Evolutionary conservation across 208 protist genomes (phyloP).

Genomic region (Trypanosoma platydactyli): DNA sequence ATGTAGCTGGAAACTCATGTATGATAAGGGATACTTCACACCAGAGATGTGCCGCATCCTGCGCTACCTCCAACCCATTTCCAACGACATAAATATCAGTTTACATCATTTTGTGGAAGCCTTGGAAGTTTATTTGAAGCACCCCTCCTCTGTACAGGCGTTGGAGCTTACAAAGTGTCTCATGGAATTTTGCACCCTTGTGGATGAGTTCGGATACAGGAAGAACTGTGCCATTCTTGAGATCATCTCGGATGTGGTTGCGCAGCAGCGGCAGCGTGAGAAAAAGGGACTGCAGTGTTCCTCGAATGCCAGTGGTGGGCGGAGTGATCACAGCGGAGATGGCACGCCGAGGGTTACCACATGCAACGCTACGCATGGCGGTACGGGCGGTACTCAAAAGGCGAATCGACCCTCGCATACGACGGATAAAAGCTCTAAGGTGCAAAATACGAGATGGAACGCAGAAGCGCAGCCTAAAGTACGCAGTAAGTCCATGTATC

Average conservation of each 20-base stretch:
- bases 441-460: too few species aligned
- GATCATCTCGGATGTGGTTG: constrained; percentile 41
- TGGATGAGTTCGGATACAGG: constrained; percentile 46
- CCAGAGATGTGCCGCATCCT: constrained; percentile 60
- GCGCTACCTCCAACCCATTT: constrained; percentile 59
- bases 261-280: background rate
- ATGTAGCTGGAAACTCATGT: constrained; percentile 77
- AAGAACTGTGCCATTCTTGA: constrained; percentile 55
- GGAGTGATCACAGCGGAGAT: too few species aligned
- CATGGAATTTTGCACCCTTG: constrained; percentile 63
- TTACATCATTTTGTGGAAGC: constrained; percentile 57
- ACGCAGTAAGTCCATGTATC: too few species aligned
- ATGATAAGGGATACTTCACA: constrained; percentile 79
- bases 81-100: constrained; percentile 48
- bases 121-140: constrained; percentile 50
- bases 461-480: too few species aligned
- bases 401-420: too few species aligned
- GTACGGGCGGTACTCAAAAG: too few species aligned
- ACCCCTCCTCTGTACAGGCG: constrained; percentile 46
- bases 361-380: too few species aligned
- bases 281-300: background rate
- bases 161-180: constrained; percentile 59
- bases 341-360: too few species aligned
- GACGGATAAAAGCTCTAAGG: too few species aligned
- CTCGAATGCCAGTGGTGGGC: too few species aligned